These are phyloP conservation scores for Lathyrus aphaca DNA, from an alignment of 306 rosid species.

Conservation along the genomic window DNA sequence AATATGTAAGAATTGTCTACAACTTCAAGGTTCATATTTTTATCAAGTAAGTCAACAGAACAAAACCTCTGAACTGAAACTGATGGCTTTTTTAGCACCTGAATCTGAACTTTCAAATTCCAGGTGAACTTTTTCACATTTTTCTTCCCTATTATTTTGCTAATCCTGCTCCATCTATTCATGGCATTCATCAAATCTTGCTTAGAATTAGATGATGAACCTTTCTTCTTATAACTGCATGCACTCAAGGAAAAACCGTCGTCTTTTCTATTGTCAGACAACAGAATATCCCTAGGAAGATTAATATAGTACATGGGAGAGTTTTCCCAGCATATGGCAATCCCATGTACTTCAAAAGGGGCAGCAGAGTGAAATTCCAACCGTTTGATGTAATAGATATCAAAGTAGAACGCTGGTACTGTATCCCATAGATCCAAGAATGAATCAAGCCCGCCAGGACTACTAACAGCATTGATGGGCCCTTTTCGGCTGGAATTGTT, in stretches of 20 bases:
- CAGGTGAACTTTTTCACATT: conserved; percentile 75
- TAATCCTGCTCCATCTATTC: conserved; percentile 75
- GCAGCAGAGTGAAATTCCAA: conserved; percentile 64
- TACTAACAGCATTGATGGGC: conserved; percentile 69
- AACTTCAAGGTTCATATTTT: conserved; percentile 56
- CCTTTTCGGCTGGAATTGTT: conserved; percentile 56
- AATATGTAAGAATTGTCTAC: conserved; percentile 63
- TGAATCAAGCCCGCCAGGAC: conserved; percentile 79
- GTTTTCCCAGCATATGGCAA: conserved; percentile 91
- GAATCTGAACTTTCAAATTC: conserved; percentile 92
- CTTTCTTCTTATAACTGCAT: conserved; percentile 48
- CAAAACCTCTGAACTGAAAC: conserved; percentile 77
- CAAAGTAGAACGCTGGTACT: conserved; percentile 74
- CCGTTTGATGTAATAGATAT: conserved; percentile 75
- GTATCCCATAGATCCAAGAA: conserved; percentile 86
- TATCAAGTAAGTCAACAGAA: conserved; percentile 52
- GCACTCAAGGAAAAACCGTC: conserved; percentile 44
- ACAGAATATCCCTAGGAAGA: conserved; percentile 81
- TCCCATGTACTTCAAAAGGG: conserved; percentile 80
- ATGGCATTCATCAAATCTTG: conserved; percentile 53
- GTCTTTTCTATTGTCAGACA: conserved; percentile 53
- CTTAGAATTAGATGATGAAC: conserved; percentile 54
- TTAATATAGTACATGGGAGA: conserved; percentile 84
- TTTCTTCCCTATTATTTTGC: conserved; percentile 62
- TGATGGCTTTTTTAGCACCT: conserved; percentile 75